Evolutionary conservation across 768 basidiomycete genomes (phyloP), one percentile per base, ranked within the genome.

Genomic region (Porpolomopsis calyptriformis): DNA sequence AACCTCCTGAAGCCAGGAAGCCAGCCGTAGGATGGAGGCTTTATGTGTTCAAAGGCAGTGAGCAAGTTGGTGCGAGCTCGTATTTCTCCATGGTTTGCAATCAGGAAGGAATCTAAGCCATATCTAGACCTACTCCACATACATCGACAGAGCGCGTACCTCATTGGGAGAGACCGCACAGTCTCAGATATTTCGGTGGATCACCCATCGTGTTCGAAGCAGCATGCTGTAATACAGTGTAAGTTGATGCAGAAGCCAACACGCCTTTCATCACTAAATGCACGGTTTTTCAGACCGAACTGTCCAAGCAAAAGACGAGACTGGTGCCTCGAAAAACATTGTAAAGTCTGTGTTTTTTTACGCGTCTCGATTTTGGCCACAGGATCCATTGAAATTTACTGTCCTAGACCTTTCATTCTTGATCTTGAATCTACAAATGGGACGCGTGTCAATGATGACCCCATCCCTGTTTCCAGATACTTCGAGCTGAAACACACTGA

Each of bases 371-470:
- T n/a, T n/a, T n/a, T n/a, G n/a, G n/a, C n/a, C n/a, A n/a, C n/a
- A n/a, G n/a, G n/a, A 9, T 27, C 24, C 10, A 42, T 24, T 24
- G n/a, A 24, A 16, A 2, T 19, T 3, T 2, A 35, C 27, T 50
- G 19, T 36, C 26, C 11, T 52, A 98, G 92, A 58, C 92, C 96
- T 1, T 99, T 92, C 61, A 77, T 99, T 41, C 96, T 99, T 49
- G 96, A 99, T 64, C 77, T 99, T 7, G 93, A 99, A 55, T 96
- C 92, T n/a, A 97, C 96, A 2, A 99, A 99, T 59, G 82, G 87
- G 2, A 98, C 96, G 0, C 72, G 77, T 53, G 94, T 99, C 38
- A 98, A 98, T 56, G 88, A 82, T 50, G 76, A 83, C 55, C 64
- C 72, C 40, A 84, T 98, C 50, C 96, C 96, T 2, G 69, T 80